These are phyloP conservation scores for Rhexocercosporidium sp. DNA, from an alignment of 2,329 filamentous ascomycete genomes.

Conservation along the genomic window DNA sequence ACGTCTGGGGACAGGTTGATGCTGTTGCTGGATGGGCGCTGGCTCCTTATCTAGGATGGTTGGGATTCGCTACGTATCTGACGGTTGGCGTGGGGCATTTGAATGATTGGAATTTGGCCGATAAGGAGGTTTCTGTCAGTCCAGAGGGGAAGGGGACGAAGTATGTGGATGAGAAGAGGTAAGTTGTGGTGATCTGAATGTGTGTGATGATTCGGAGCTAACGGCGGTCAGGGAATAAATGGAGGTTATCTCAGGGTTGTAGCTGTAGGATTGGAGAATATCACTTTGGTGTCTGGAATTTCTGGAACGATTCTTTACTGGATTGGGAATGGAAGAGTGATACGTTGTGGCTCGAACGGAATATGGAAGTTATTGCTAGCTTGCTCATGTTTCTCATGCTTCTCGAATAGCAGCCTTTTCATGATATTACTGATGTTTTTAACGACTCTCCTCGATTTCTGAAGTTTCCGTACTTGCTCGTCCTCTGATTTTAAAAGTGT, in stretches of 20 bases:
- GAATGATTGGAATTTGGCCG: constrained; percentile 67
- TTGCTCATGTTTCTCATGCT: too few relatives aligned
- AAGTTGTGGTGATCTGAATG: background rate
- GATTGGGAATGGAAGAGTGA: background rate
- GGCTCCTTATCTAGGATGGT: constrained; percentile 84
- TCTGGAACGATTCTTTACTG: too few relatives aligned
- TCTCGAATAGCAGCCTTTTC: too few relatives aligned
- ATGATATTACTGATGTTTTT: too few relatives aligned
- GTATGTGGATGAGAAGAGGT: constrained; percentile 41
- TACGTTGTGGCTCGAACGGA: background rate
- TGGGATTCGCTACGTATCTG: constrained; percentile 87
- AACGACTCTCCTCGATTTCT: too few relatives aligned
- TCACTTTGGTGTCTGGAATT: too few relatives aligned
- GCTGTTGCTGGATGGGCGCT: constrained; percentile 73
- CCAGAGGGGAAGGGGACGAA: constrained; percentile 38
- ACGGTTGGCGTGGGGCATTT: constrained; percentile 71
- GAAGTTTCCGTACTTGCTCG: too few relatives aligned
- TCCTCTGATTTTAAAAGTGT: too few relatives aligned
- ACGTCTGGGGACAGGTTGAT: constrained; percentile 79
- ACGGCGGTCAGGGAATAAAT: background rate
- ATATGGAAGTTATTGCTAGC: too few relatives aligned
- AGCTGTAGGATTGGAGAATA: background rate
- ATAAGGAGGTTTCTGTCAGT: constrained; percentile 39
- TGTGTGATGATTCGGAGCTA: background rate
- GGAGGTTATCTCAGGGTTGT: background rate